Percentiles rank a stretch among this genome's conserved stretches.
Conservation (phyloP, 257 asterid genomes). For the Petunia axillaris region DNA sequence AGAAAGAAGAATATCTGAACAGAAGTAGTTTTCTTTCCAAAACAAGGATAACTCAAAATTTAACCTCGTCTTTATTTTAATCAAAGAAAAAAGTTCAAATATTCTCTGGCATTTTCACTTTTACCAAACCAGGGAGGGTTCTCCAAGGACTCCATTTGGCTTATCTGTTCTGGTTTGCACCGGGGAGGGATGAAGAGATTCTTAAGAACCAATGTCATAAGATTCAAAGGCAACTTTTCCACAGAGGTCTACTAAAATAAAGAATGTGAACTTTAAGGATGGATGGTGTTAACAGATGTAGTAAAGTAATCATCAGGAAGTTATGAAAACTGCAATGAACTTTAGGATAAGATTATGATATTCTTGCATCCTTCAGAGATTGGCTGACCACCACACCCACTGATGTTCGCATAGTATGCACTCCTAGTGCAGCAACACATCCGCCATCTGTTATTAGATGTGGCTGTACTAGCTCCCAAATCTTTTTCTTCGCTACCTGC, state of each 20-base stretch:
- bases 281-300: background rate
- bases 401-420: conserved; percentile 64
- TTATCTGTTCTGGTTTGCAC: too few species aligned
- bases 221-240: background rate
- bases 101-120: background rate
- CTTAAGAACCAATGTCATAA: background rate
- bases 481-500: conserved; percentile 94
- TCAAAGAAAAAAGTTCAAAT: background rate
- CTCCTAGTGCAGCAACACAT: conserved; percentile 57
- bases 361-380: conserved; percentile 73
- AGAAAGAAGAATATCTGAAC: background rate
- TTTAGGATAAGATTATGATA: conserved; percentile 48
- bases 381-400: conserved; percentile 54
- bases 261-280: background rate
- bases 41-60: background rate
- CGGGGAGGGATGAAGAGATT: background rate
- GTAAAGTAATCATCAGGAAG: background rate
- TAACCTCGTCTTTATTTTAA: background rate
- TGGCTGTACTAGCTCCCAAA: conserved; percentile 91
- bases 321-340: background rate
- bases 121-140: background rate
- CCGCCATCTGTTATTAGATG: conserved; percentile 72
- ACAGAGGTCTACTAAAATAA: background rate
- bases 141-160: background rate
- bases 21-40: background rate